These are phyloP conservation scores for Schwanniomyces polymorphus DNA, from an alignment of 805 yeast species.

Conservation along the genomic window DNA sequence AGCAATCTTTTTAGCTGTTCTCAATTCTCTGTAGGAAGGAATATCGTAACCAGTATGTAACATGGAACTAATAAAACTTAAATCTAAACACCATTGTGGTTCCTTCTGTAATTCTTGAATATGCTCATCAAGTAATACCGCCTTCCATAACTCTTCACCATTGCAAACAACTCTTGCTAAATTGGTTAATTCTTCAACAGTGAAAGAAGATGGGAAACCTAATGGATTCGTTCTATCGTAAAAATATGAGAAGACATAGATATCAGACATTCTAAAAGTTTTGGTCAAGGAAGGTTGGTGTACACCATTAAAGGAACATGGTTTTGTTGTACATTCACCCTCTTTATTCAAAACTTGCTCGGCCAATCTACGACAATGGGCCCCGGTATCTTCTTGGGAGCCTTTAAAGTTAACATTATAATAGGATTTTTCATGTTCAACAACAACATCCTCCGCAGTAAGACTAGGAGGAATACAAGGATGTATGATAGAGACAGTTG, in stretches of 20 bases:
- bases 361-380: conserved; percentile 85
- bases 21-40: conserved; percentile 84
- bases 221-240: conserved; percentile 92
- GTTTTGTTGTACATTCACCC: conserved; percentile 64
- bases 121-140: conserved; percentile 64
- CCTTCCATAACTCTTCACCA: conserved; percentile 79
- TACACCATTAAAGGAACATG: conserved; percentile 96
- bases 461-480: conserved; percentile 90
- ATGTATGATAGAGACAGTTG: conserved; percentile 53
- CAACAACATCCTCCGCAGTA: conserved; percentile 57
- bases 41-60: conserved; percentile 97
- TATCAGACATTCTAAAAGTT: conserved; percentile 75
- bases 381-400: conserved; percentile 50
- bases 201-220: conserved; percentile 91
- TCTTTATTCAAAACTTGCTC: conserved; percentile 85
- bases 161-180: conserved; percentile 82
- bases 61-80: conserved; percentile 85
- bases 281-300: conserved; percentile 90
- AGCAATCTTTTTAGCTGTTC: conserved; percentile 86
- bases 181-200: conserved; percentile 79
- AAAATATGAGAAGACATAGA: conserved; percentile 91
- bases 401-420: conserved; percentile 66
- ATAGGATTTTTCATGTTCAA: conserved; percentile 46
- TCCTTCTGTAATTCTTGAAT: conserved; percentile 66
- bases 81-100: conserved; percentile 93